Base-by-base conservation (phyloP, 2,329 filamentous ascomycete species). In the Teratosphaeria destructans region DNA sequence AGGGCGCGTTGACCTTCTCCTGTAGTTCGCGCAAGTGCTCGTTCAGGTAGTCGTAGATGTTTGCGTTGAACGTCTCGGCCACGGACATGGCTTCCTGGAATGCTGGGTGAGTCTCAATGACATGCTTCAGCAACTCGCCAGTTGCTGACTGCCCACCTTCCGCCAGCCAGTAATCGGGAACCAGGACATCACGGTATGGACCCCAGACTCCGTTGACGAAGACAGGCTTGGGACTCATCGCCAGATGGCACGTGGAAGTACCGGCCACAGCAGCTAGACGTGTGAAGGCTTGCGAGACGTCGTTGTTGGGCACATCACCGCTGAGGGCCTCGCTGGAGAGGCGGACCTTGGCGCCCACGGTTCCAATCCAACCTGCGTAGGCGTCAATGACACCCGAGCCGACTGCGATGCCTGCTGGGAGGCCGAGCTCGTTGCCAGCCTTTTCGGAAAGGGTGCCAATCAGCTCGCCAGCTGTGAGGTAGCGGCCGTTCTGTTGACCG, bases 201-300 rank as follows among this genome's bases (percentile, higher is more conserved):
- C 94, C 94, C 94, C 94, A 99, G 27, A 99, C 92, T 39, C 94
- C 94, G 57, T 89, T 84, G 12, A 96, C 94, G 71, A 99, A 99
- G 29, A 97, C 88, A 0, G 94, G 89, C 43, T 95, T 84, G 65
- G 87, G 87, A 7, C 92, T 96, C 89, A 99, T 95, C 73, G 92
- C 94, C 59, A 99, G 79, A 75, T 99, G 94, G 76, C 94, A 99
- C 16, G 94, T 99, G 0, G 94, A 97, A 4, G 94, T 99, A 62
- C 94, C 94, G 0, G 94, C 94, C 4, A 99, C 94, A 19, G 92
- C 91, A 1, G 94, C 94, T 39, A 99, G 82, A 58, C 94, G 89
- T 39, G 88, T 92, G 70, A 96, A 97, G 5, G 93, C 93, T 75
- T 96, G 91, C 2, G 87, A 84, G n/a, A 94, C 83, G 71, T 95